Conservation (phyloP, 164 flowering plant genomes). For the Vitis cinerea region DNA sequence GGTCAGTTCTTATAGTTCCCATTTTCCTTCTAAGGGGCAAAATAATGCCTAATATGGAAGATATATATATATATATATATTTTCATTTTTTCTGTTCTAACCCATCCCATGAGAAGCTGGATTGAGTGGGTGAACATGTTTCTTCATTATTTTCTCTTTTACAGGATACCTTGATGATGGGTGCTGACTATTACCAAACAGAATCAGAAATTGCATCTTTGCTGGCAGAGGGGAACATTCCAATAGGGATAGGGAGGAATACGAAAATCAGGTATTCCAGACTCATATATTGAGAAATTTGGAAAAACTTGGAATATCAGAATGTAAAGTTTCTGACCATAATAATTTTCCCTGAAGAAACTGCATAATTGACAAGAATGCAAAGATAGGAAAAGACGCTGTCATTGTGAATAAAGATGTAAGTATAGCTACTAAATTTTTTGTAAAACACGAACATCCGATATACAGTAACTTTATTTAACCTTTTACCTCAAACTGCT, state of each 20-base stretch:
- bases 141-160: not conserved
- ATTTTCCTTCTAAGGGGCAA: not conserved
- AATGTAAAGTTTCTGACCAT: constrained; percentile 12
- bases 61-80: no score
- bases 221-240: constrained; percentile 82
- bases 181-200: constrained; percentile 86
- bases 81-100: not conserved
- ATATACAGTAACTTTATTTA: not conserved
- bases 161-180: constrained; percentile 92
- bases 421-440: constrained; percentile 21
- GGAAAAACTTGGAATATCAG: not conserved
- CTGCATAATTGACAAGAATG: constrained; percentile 89
- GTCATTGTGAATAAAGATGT: constrained; percentile 74
- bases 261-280: constrained; percentile 62
- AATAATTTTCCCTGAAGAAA: constrained; percentile 43
- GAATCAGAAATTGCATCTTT: constrained; percentile 79
- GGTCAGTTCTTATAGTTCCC: constrained; percentile 26
- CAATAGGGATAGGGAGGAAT: constrained; percentile 75
- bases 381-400: constrained; percentile 79
- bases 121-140: not conserved
- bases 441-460: not conserved
- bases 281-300: not conserved
- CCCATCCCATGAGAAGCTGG: not conserved
- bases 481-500: not conserved
- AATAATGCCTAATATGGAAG: not conserved